Evolutionary conservation across 495 filamentous ascomycete genomes (phyloP), one percentile per base, ranked within the genome.

Genomic region (Amphirosellinia nigrospora): DNA sequence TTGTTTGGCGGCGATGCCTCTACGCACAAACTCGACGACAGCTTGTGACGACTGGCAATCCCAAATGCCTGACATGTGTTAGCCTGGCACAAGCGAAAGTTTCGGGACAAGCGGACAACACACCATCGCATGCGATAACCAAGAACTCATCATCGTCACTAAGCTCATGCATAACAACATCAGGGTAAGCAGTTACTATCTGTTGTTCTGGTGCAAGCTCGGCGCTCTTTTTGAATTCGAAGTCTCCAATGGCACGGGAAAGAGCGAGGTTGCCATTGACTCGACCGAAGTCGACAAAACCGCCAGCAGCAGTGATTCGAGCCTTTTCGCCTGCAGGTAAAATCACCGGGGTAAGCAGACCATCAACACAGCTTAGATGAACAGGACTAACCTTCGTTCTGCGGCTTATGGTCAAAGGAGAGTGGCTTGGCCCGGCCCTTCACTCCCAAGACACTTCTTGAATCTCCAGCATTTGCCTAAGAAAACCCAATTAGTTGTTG

Each of bases 171-270:
- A 93, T 86, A 26, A 91, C 91, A 30, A 99, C 93, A 80, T 99
- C 96, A 16, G 96, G 96, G 79, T 90, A 98, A 10, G 96, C 96
- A 7, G 96, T 99, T 16, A 99, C 96, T 48, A 99, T 98, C 79
- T 99, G 96, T 78, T 97, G 92, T 77, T 99, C 96, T 38, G 96
- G 96, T 11, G 94, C 90, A 53, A 99, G 89, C 73, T 97, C 94
- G 69, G 94, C 92, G 80, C 95, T 97, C 87, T 98, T 98, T 88
- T 99, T 99, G 87, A 99, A 99, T 80, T 99, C 96, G 77, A 99
- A 99, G 82, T 99, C 96, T 72, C 96, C 96, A 76, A 99, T 98
- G 72, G 96, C 96, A 78, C 96, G 91, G 59, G 96, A 98, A 46
- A 99, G 86, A n/a, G 96, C 96, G 59, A 99, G 89, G 79, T 99